Evolutionary conservation across 306 rosid species (phyloP).

Genomic region (Prunus fruticosa): DNA sequence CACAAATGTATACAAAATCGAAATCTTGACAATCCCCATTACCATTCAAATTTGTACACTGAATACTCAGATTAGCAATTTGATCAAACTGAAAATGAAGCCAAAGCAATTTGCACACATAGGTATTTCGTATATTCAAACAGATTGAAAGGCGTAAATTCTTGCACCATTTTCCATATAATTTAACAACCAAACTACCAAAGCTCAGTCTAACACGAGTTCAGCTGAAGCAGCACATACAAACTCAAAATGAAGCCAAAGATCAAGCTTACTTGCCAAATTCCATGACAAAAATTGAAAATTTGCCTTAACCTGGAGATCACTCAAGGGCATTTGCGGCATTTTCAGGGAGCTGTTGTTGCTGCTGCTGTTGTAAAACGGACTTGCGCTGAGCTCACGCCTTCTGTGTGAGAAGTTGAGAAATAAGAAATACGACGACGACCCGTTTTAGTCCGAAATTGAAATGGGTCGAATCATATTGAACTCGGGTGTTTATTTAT

Average conservation of each 20-base stretch:
- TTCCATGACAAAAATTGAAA: neutral
- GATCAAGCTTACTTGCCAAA: no score
- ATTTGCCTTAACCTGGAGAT: slow-evolving; percentile 9
- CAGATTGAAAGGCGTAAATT: neutral
- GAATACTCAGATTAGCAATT: no score
- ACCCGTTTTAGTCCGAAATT: neutral
- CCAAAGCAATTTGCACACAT: no score
- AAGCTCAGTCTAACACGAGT: neutral
- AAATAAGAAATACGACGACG: no score
- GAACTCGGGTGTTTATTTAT: neutral
- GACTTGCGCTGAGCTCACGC: slow-evolving; percentile 56
- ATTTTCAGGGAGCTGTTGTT: slow-evolving; percentile 17
- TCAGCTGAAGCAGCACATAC: neutral
- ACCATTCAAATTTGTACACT: no score
- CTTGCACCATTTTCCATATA: neutral
- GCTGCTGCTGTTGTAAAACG: neutral
- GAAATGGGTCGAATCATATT: neutral
- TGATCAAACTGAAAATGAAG: no score
- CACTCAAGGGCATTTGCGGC: slow-evolving; percentile 28
- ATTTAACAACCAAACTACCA: neutral
- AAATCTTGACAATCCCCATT: no score
- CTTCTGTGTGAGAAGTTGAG: neutral
- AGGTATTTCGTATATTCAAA: neutral
- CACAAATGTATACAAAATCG: neutral
- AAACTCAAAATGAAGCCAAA: no score